These are phyloP conservation scores for Ilex aquifolium DNA, from an alignment of 257 asterid species.

Conservation along the genomic window DNA sequence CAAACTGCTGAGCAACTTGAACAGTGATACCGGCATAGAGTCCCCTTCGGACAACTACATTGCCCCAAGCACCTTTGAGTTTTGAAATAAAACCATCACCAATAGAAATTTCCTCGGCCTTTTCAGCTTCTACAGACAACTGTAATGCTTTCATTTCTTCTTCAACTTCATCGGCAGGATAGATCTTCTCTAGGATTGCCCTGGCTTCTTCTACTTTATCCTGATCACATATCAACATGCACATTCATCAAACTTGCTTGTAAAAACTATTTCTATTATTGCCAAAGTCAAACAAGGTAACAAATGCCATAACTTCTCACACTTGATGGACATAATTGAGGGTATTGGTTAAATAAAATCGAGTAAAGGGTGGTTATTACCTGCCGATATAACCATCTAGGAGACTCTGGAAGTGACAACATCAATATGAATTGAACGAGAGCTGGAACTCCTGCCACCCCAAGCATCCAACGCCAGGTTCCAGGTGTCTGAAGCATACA, in stretches of 20 bases:
- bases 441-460: slow-evolving; percentile 74
- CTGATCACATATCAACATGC: slow-evolving; percentile 14
- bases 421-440: slow-evolving; percentile 55
- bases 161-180: slow-evolving; percentile 63
- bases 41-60: slow-evolving; percentile 60
- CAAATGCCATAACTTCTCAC: too few relatives aligned
- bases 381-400: slow-evolving; percentile 41
- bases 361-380: too few relatives aligned
- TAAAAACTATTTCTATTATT: too few relatives aligned
- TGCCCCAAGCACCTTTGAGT: slow-evolving; percentile 39
- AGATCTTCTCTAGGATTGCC: slow-evolving; percentile 58
- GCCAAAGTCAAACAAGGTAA: too few relatives aligned
- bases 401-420: slow-evolving; percentile 82
- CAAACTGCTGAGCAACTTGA: slow-evolving; percentile 82
- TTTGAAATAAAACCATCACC: slow-evolving; percentile 29
- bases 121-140: slow-evolving; percentile 56
- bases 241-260: too few relatives aligned
- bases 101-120: slow-evolving; percentile 29
- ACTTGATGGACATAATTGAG: too few relatives aligned
- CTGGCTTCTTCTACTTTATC: slow-evolving; percentile 60
- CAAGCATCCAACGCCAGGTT: slow-evolving; percentile 60
- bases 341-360: too few relatives aligned
- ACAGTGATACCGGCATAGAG: slow-evolving; percentile 73
- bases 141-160: slow-evolving; percentile 57
- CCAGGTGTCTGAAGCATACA: too few relatives aligned